Evolutionary conservation across 768 basidiomycete genomes (phyloP), one percentile per base, ranked within the genome.

Genomic region (Pisolithus tinctorius): DNA sequence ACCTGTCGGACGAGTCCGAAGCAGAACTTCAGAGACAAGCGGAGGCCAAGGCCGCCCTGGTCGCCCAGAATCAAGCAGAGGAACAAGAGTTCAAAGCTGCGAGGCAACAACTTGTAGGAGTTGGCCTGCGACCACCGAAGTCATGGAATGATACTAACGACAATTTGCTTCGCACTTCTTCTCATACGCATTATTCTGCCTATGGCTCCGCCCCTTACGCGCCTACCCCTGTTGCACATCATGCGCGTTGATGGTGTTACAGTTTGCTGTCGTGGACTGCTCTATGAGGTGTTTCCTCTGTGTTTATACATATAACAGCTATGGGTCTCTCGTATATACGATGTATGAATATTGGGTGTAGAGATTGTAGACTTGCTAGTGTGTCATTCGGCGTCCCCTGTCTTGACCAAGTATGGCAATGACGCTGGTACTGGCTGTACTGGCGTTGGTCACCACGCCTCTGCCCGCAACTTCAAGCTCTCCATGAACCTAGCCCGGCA

Each of bases 1-100:
- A 93, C 64, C 69, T 91, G 29, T 91, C 88, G n/a, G 89, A 91
- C 62, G 89, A 93, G 68, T 91, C 88, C n/a, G 89, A 93, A 61
- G 88, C 83, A 26, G 89, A 93, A 63, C 67, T 93, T 49, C 89
- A 93, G 68, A 75, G 87, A 53, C 88, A 92, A 67, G 89, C 89
- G 4, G 90, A 92, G 61, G 82, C 81, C 20, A 82, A 80, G 55
- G 89, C 89, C 4, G 86, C 83, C 5, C 65, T 87, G 40, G 68
- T 87, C 14, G 88, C 86, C n/a, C 85, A 89, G 70, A 86, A 79
- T 54, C 83, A 86, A 59, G 78, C 81, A 42, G 88, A 91, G 65
- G 88, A 91, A 63, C 71, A 77, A 55, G 88, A 91, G 62, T 91
- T 91, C 70, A 84, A 80, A 64, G 82, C 84, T 36, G 88, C 87